phyloP scores from a whole-genome alignment of 2,329 filamentous ascomycete species.

The Pseudocercospora musae region DNA sequence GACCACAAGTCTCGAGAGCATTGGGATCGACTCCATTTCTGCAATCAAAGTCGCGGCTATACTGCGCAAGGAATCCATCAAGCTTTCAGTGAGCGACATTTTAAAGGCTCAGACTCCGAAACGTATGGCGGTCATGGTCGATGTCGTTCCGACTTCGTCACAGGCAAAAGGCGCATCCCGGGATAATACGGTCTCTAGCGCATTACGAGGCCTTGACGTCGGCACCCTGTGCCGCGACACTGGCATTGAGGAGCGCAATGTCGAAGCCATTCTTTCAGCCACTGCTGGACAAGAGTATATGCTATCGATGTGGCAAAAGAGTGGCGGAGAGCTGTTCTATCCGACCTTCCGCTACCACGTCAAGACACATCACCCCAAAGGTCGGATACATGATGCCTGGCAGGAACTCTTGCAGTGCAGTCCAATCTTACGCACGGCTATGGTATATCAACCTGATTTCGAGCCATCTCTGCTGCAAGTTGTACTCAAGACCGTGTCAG shows the following conservation, averaged over 20 bases:
- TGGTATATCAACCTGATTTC: constrained; percentile 47
- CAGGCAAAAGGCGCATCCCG: constrained; percentile 35
- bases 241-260: constrained; percentile 42
- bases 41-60: constrained; percentile 78
- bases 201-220: constrained; percentile 14
- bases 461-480: constrained; percentile 57
- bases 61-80: constrained; percentile 61
- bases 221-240: constrained; percentile 10
- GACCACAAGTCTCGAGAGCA: constrained; percentile 69
- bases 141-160: background rate
- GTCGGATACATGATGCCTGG: constrained; percentile 60
- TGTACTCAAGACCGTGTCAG: constrained; percentile 45
- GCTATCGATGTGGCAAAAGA: constrained; percentile 71
- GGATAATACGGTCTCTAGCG: constrained; percentile 17
- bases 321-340: constrained; percentile 66
- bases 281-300: constrained; percentile 78
- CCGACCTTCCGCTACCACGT: constrained; percentile 66
- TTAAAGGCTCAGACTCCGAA: constrained; percentile 62
- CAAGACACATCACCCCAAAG: constrained; percentile 35
- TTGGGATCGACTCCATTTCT: constrained; percentile 88
- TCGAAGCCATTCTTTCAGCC: constrained; percentile 63
- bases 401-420: constrained; percentile 51
- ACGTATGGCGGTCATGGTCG: constrained; percentile 55
- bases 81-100: constrained; percentile 67
- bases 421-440: constrained; percentile 66